Conservation (phyloP, 805 yeast species). For the Jamesozyma lodderae region DNA sequence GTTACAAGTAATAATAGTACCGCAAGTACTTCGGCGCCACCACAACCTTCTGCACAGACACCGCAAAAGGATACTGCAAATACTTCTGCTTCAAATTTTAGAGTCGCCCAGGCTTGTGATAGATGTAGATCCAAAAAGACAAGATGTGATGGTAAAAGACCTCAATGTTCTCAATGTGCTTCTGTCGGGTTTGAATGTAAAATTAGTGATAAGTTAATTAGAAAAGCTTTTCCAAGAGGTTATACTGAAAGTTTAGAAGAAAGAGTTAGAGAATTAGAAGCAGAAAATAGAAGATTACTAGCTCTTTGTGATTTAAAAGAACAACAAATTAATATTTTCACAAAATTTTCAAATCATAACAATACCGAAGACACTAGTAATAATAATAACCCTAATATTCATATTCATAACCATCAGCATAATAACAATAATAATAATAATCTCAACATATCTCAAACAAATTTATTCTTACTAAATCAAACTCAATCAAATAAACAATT, state of each 20-base stretch:
- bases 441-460: conserved; percentile 4
- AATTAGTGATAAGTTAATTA: conserved; percentile 75
- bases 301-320: conserved; percentile 34
- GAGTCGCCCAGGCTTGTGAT: conserved; percentile 89
- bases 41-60: not conserved
- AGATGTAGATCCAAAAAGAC: conserved; percentile 70
- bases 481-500: not conserved
- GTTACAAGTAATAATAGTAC: not conserved
- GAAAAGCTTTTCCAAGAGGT: conserved; percentile 85
- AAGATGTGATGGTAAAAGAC: conserved; percentile 60
- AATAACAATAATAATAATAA: not conserved
- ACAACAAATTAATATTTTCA: conserved; percentile 13
- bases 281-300: conserved; percentile 62
- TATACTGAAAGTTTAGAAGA: conserved; percentile 87
- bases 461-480: conserved; percentile 2
- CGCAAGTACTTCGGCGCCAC: not conserved
- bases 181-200: conserved; percentile 82
- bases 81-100: conserved; percentile 32
- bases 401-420: not conserved
- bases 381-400: not conserved
- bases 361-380: not conserved
- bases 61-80: not conserved
- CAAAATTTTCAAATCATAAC: not conserved
- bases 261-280: conserved; percentile 75
- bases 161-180: conserved; percentile 73